These are phyloP conservation scores for Delitschia confertaspora DNA, from an alignment of 495 filamentous ascomycete genomes.

Conservation along the genomic window DNA sequence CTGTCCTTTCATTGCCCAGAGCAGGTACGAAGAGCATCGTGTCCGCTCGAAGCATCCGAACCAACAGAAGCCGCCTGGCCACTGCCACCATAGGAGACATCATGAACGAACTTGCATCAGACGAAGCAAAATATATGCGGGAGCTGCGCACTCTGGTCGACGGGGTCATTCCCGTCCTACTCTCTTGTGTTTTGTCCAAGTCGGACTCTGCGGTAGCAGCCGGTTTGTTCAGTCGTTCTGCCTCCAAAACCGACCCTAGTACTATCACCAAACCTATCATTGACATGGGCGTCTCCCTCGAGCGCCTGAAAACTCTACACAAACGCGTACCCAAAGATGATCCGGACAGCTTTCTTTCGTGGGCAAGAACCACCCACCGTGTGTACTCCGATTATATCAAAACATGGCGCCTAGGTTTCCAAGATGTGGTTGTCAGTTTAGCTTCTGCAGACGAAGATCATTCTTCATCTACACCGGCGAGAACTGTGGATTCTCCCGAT, in stretches of 20 bases:
- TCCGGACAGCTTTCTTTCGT: constrained; percentile 58
- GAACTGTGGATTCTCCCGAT: constrained; percentile 30
- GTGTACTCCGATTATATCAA: constrained; percentile 82
- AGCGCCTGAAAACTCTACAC: constrained; percentile 73
- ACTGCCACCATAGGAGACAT: constrained; percentile 63
- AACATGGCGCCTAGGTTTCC: constrained; percentile 89
- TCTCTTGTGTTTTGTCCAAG: constrained; percentile 74
- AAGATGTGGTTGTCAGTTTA: constrained; percentile 89
- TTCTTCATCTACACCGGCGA: constrained; percentile 30
- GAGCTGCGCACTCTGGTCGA: constrained; percentile 91
- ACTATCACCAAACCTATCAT: constrained; percentile 81
- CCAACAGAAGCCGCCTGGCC: constrained; percentile 55
- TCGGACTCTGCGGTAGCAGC: constrained; percentile 56
- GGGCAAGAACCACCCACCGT: constrained; percentile 67
- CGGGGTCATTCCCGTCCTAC: constrained; percentile 87
- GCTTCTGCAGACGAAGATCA: constrained; percentile 56
- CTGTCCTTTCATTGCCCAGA: constrained; percentile 71
- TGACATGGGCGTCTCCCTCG: constrained; percentile 85
- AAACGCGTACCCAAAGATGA: constrained; percentile 65
- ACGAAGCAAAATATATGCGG: constrained; percentile 84
- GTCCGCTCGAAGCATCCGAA: constrained; percentile 57
- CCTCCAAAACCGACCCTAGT: constrained; percentile 44
- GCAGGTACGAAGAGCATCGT: constrained; percentile 31
- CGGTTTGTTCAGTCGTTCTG: constrained; percentile 54
- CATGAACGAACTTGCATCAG: constrained; percentile 68